Conservation (phyloP, 495 filamentous ascomycete genomes). For the Penicillium waksmanii region DNA sequence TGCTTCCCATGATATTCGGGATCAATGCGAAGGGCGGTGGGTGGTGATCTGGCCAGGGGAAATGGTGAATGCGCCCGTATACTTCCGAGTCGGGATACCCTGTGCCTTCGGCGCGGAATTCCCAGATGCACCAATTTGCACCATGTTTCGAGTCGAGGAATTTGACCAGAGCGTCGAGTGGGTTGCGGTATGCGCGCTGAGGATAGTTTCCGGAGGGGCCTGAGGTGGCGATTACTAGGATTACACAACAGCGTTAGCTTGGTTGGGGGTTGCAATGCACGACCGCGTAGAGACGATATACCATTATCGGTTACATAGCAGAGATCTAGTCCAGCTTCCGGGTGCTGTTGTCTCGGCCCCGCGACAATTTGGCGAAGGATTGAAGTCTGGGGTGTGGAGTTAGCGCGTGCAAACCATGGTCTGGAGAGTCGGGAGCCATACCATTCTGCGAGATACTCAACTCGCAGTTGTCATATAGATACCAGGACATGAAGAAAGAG, state of each 20-base stretch:
- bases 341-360: conserved; percentile 78
- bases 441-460: conserved; percentile 17
- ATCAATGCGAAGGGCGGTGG: conserved; percentile 91
- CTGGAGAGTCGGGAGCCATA: conserved; percentile 3
- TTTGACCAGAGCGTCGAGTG: conserved; percentile 77
- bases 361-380: conserved; percentile 75
- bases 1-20: conserved; percentile 83
- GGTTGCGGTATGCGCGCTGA: conserved; percentile 88
- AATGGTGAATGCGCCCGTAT: conserved; percentile 80
- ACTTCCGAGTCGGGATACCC: conserved; percentile 93
- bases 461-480: not conserved
- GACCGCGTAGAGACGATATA: conserved; percentile 24
- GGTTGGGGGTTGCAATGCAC: not conserved
- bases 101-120: conserved; percentile 94
- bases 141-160: conserved; percentile 87
- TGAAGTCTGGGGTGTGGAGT: conserved; percentile 56
- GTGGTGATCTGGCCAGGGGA: conserved; percentile 96
- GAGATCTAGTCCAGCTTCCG: conserved; percentile 86
- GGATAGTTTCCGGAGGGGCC: conserved; percentile 88
- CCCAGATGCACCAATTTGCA: conserved; percentile 89
- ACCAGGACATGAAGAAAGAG: conserved; percentile 7
- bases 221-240: conserved; percentile 72
- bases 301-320: conserved; percentile 91
- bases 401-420: not conserved
- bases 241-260: not conserved